phyloP scores from a whole-genome alignment of 1,284 basidiomycete species.

The Moniliella sp. region DNA sequence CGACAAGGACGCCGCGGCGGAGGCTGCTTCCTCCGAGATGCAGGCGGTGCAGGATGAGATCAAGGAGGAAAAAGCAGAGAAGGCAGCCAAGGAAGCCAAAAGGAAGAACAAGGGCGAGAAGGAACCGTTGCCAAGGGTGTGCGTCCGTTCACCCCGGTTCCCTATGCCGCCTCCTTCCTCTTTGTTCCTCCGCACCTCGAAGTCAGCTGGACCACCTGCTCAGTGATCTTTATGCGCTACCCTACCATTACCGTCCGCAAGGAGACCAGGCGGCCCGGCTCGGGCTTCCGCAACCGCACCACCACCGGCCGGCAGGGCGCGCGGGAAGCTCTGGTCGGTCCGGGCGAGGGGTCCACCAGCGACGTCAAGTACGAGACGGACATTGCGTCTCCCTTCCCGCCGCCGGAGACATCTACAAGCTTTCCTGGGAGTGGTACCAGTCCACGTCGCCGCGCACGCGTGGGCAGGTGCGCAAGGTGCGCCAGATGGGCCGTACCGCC shows the following conservation, averaged over 20 bases:
- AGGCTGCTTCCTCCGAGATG: background rate
- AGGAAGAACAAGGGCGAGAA: background rate
- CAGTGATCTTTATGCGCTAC: conserved; percentile 76
- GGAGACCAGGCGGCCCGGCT: conserved; percentile 48
- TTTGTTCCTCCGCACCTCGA: conserved; percentile 92
- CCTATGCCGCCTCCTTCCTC: conserved; percentile 68
- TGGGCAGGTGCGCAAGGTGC: conserved; percentile 15
- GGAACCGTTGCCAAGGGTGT: no score
- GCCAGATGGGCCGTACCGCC: no score
- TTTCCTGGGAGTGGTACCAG: conserved; percentile 30
- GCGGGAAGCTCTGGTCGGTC: conserved; percentile 1
- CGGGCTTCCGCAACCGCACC: conserved; percentile 44
- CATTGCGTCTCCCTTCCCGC: conserved; percentile 28
- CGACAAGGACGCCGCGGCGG: background rate
- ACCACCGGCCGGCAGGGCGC: conserved; percentile 1
- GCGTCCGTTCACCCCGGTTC: conserved; percentile 61
- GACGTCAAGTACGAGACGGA: conserved; percentile 12
- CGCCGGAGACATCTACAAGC: conserved; percentile 20
- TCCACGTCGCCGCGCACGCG: conserved; percentile 24
- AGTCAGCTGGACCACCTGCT: conserved; percentile 70
- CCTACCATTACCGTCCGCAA: conserved; percentile 65
- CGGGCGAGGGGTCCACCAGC: background rate
- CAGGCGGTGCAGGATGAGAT: background rate
- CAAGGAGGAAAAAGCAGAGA: background rate
- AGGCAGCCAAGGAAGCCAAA: background rate